These are phyloP conservation scores for Cryphonectria radicalis DNA, from an alignment of 2,329 filamentous ascomycete genomes.

Conservation along the genomic window DNA sequence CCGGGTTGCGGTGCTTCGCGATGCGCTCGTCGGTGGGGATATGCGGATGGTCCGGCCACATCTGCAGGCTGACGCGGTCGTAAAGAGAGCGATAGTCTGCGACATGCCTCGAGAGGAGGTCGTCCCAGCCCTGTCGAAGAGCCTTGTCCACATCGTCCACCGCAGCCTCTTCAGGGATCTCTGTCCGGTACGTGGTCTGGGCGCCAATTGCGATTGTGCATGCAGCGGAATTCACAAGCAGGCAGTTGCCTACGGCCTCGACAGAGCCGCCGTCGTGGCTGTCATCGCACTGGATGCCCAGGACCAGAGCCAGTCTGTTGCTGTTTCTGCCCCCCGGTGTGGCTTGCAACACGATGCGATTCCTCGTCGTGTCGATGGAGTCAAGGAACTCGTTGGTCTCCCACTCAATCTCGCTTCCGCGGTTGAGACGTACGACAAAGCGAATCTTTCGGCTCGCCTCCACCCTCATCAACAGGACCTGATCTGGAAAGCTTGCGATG, in stretches of 20 bases:
- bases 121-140: constrained; percentile 31
- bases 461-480: constrained; percentile 29
- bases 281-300: constrained; percentile 37
- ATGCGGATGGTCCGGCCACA: constrained; percentile 34
- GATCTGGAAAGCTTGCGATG: constrained; percentile 32
- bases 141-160: constrained; percentile 34
- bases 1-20: constrained; percentile 31
- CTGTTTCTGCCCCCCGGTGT: constrained; percentile 43
- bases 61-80: constrained; percentile 31
- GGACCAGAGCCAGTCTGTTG: constrained; percentile 40
- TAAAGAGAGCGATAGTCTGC: constrained; percentile 34
- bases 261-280: constrained; percentile 34
- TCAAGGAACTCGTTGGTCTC: constrained; percentile 51
- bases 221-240: constrained; percentile 43
- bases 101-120: constrained; percentile 31
- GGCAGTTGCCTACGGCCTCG: constrained; percentile 40
- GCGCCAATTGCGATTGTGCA: constrained; percentile 44
- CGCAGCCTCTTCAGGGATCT: constrained; percentile 36
- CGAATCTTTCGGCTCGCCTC: constrained; percentile 29
- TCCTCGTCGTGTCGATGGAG: constrained; percentile 36
- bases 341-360: constrained; percentile 42
- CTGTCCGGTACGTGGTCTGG: constrained; percentile 44
- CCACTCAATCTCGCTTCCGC: constrained; percentile 47
- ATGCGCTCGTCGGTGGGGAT: constrained; percentile 32
- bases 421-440: constrained; percentile 39